Evolutionary conservation across 1,284 basidiomycete species (phyloP).

Genomic region (Trametes hirsuta): DNA sequence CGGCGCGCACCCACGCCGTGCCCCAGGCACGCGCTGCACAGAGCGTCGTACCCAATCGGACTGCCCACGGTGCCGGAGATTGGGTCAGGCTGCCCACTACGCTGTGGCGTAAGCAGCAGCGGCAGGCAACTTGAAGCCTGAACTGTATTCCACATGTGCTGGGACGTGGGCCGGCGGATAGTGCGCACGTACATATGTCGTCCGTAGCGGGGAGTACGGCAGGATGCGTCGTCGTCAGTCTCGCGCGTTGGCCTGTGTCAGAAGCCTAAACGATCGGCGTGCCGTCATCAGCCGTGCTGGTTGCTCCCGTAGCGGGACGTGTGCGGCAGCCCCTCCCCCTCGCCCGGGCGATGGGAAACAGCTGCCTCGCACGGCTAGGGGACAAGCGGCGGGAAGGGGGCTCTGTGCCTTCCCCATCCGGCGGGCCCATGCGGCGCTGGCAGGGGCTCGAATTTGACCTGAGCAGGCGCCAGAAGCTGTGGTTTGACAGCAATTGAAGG

Average conservation of each 20-base stretch:
- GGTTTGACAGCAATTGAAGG: neutral
- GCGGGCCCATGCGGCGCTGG: neutral
- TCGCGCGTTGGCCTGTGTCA: neutral
- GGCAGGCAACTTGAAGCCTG: neutral
- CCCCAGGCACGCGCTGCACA: no score
- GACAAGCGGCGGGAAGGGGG: neutral
- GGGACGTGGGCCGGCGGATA: neutral
- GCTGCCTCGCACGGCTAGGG: neutral
- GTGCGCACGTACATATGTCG: neutral
- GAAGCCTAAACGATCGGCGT: slow-evolving; percentile 2
- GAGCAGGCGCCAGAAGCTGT: neutral
- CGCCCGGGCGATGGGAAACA: no score
- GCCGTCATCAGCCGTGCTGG: neutral
- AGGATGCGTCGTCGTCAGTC: neutral
- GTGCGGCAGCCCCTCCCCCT: neutral
- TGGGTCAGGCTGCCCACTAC: no score
- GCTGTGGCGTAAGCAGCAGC: neutral
- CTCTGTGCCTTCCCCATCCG: neutral
- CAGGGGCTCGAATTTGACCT: slow-evolving; percentile 1
- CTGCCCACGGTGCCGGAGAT: neutral
- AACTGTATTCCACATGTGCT: neutral
- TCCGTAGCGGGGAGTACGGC: neutral
- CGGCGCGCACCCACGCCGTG: no score
- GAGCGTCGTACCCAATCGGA: no score
- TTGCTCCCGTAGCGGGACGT: neutral